phyloP scores from a whole-genome alignment of 2,329 filamentous ascomycete species.

The Colletotrichum camelliae region DNA sequence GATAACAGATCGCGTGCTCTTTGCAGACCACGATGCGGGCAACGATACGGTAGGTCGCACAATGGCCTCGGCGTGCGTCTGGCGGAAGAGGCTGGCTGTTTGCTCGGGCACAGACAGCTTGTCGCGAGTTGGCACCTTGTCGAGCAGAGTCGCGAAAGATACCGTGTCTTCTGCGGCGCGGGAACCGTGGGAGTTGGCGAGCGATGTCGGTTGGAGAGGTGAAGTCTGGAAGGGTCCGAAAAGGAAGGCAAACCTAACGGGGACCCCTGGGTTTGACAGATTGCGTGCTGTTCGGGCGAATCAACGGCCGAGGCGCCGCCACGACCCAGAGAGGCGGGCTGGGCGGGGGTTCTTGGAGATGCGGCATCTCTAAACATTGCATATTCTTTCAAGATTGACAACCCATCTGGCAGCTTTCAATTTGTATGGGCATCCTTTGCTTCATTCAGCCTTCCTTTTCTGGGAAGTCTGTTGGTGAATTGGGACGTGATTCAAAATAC shows the following conservation, averaged over 20 bases:
- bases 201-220: slow-evolving; percentile 13
- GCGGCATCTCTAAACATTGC: background rate
- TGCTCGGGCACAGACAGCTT: background rate
- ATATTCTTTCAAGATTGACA: background rate
- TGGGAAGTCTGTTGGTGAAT: background rate
- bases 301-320: slow-evolving; percentile 17
- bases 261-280: slow-evolving; percentile 6
- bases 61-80: background rate
- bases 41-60: background rate
- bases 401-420: background rate
- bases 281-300: slow-evolving; percentile 19
- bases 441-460: background rate
- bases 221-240: background rate
- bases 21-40: background rate
- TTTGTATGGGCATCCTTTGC: background rate
- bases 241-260: background rate
- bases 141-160: background rate
- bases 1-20: slow-evolving; percentile 10
- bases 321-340: slow-evolving; percentile 12
- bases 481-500: background rate
- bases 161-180: slow-evolving; percentile 10
- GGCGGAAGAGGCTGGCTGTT: background rate
- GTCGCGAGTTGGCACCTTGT: background rate
- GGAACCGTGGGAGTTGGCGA: background rate
- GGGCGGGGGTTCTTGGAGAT: background rate